Conservation (phyloP, 2,329 filamentous ascomycete species). For the Alternaria triticimaculans region DNA sequence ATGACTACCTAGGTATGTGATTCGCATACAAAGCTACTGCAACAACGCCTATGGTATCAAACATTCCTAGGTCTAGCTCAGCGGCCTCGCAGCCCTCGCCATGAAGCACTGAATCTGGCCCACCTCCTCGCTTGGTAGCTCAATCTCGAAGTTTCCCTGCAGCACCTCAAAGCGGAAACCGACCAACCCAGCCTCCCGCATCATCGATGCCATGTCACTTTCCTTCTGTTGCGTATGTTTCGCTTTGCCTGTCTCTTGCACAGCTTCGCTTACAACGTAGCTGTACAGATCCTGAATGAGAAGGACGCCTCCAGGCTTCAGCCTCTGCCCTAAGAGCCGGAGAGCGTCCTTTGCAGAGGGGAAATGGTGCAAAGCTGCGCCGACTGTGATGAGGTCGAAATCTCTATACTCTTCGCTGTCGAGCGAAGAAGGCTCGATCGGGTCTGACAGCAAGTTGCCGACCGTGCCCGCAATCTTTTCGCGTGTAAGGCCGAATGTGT, state of each 20-base stretch:
- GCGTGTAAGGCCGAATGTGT: background rate
- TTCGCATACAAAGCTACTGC: background rate
- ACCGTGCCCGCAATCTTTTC: background rate
- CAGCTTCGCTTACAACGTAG: background rate
- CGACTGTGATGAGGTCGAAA: conserved; percentile 2
- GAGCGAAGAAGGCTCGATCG: background rate
- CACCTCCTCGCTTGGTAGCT: background rate
- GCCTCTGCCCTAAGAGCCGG: background rate
- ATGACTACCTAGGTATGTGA: background rate
- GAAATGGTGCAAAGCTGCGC: background rate
- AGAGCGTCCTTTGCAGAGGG: background rate
- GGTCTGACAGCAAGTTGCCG: background rate
- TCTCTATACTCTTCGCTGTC: background rate
- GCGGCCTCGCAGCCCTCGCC: background rate
- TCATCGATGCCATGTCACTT: background rate
- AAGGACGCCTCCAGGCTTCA: conserved; percentile 9
- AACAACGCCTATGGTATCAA: background rate
- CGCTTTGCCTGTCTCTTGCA: background rate
- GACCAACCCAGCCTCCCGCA: background rate
- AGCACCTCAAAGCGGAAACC: background rate
- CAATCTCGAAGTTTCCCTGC: background rate
- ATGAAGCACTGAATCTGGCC: background rate
- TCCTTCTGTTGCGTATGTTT: background rate
- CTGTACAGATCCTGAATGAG: conserved; percentile 7
- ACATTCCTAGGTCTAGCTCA: background rate